Base-by-base conservation (phyloP, 1,139 yeast genomes). In the Scheffersomyces illinoinensis region DNA sequence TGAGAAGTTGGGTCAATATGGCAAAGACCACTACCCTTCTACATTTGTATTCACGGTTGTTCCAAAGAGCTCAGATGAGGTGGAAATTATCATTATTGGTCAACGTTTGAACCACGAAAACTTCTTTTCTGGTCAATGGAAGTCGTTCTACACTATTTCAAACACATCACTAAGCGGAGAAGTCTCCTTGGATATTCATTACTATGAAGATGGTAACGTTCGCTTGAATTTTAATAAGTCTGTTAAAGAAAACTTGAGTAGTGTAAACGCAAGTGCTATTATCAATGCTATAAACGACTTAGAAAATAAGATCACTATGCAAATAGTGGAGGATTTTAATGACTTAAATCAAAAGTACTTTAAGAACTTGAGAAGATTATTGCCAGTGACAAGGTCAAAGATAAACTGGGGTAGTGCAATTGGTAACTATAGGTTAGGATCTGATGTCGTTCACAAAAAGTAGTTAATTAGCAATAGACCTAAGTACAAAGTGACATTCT, bases 331-430 rank as follows among this genome's bases (percentile, higher is more conserved):
- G 59, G 81, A 90, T 60, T 90, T 95, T 70, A 80, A 84, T 53
- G 85, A 85, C 47, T 82, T 95, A 69, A 93, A 93, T 73, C 97
- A 92, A 64, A 83, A 83, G 57, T 85, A 87, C 59, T 95, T 95
- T 79, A 95, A 93, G 76, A 85, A 85, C 62, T 83, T 95, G 66
- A 85, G 99, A 76, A 87, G 99, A 73, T 91, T 92, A 72, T 81
- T 95, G 62, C 99, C 99, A 2, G 89, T 95, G 51, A 93, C 97
- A 39, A 84, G 97, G 70, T 85, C 97, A 18, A 93, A 90, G 74
- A 89, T 95, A 70, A 91, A 92, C 73, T 95, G 99, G 99, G 97
- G 97, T 52, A 90, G 86, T 70, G 93, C 97, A 19, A 91, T 93
- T 68, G 97, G 96, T 18, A 90, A 89, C 71, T 93, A 93, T 76